These are phyloP conservation scores for Dactylellina leptospora DNA, from an alignment of 2,329 filamentous ascomycete genomes.

Conservation along the genomic window DNA sequence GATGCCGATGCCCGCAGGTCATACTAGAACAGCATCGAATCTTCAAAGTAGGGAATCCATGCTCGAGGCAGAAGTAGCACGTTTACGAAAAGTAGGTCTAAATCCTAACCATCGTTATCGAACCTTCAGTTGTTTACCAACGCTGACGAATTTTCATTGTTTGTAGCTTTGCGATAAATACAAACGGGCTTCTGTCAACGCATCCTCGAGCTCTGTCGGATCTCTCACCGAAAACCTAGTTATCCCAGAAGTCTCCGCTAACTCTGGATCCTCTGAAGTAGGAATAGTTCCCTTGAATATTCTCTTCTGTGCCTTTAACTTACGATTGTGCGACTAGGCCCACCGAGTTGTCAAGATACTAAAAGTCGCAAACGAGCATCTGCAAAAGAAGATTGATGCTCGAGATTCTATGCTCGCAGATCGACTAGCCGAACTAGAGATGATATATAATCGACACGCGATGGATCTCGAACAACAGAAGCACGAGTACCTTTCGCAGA, in stretches of 20 bases:
- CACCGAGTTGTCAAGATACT: constrained; percentile 46
- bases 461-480: constrained; percentile 45
- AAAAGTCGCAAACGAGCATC: constrained; percentile 49
- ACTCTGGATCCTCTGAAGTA: constrained; percentile 22
- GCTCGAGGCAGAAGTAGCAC: constrained; percentile 43
- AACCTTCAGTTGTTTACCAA: no score
- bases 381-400: constrained; percentile 51
- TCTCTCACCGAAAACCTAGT: constrained; percentile 17
- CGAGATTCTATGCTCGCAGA: constrained; percentile 38
- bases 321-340: constrained; percentile 11
- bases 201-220: constrained; percentile 26
- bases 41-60: constrained; percentile 30
- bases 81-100: constrained; percentile 44
- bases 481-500: constrained; percentile 21
- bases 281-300: background rate
- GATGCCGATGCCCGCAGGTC: background rate
- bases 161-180: constrained; percentile 42
- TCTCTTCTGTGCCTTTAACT: background rate
- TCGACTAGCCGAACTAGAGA: constrained; percentile 41
- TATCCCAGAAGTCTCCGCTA: constrained; percentile 17
- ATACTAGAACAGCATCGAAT: constrained; percentile 23
- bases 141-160: background rate
- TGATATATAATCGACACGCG: constrained; percentile 30
- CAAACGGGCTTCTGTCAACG: constrained; percentile 37
- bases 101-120: no score